Base-by-base conservation (phyloP, 805 yeast genomes). In the Maudiozyma bulderi region DNA sequence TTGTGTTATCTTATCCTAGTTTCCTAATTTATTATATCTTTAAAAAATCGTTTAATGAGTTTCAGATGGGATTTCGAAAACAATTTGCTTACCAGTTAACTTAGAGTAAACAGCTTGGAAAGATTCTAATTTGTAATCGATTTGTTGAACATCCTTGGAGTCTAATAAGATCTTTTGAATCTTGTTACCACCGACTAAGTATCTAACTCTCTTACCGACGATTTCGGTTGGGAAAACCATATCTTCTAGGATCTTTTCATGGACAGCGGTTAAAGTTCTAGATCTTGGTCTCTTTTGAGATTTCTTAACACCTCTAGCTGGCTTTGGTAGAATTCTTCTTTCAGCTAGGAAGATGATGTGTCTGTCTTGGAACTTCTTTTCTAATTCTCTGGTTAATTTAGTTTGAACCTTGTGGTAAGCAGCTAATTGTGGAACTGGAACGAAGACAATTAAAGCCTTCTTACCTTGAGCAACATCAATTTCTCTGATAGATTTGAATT, bases 341-440 rank as follows among this genome's bases (percentile, higher is more conserved):
- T 91, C 98, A 72, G 97, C 98, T 73, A 91, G 84, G 88, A 91
- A 88, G 67, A 93, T 91, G 76, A 91, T 96, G 75, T 93, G 97
- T 75, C 95, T 86, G 84, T 91, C 99, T 73, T 97, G 93, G 91
- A 91, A 93, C 81, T 93, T 91, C 95, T 91, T 91, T 81, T 91
- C 99, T 75, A 91, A 86, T 82, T 91, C 99, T 80, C 98, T 90
- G 80, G 96, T 88, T 73, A 91, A 84, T 78, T 90, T 86, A 68
- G 81, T 80, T 82, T 91, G 99, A 70, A 91, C 95, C 80, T 84
- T 87, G 88, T 90, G 96, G 91, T 88, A 88, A 64, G 84, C 83
- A 62, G 81, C 68, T 72, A 89, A 82, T 67, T 86, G 80, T 76
- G 98, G 97, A 65, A 86, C 95, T 74, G 99, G 99, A 67, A 91